phyloP scores from a whole-genome alignment of 495 filamentous ascomycete species.

The Bryoglossum gracile region DNA sequence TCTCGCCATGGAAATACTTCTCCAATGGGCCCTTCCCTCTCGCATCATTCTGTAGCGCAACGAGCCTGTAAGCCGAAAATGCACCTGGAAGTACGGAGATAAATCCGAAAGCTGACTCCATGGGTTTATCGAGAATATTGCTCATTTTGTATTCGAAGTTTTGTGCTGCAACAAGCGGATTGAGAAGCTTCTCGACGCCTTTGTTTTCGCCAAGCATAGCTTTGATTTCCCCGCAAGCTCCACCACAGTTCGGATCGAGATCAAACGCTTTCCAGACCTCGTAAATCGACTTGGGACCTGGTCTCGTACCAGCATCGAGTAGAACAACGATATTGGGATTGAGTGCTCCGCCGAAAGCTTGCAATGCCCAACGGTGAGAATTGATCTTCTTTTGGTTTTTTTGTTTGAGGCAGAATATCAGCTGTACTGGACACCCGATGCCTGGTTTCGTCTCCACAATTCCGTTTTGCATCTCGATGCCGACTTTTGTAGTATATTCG shows the following conservation, averaged over 20 bases:
- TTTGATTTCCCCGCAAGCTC: constrained; percentile 37
- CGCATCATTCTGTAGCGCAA: constrained; percentile 24
- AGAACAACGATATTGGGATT: constrained; percentile 34
- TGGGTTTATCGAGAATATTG: constrained; percentile 35
- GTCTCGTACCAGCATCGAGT: constrained; percentile 35
- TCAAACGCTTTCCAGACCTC: constrained; percentile 35
- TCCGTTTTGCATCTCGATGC: constrained; percentile 28
- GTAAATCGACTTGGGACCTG: constrained; percentile 30
- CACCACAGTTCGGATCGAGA: constrained; percentile 32
- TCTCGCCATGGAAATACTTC: constrained; percentile 36
- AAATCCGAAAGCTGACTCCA: constrained; percentile 36
- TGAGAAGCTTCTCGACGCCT: constrained; percentile 28
- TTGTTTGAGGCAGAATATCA: constrained; percentile 36
- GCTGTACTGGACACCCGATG: constrained; percentile 28
- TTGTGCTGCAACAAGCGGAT: constrained; percentile 33
- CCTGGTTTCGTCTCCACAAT: constrained; percentile 20
- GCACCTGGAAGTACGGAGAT: constrained; percentile 36
- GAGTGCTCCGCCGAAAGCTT: constrained; percentile 33
- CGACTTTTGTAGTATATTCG: constrained; percentile 34
- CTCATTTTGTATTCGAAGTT: constrained; percentile 40
- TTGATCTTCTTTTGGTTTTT: constrained; percentile 39
- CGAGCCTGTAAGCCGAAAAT: constrained; percentile 35
- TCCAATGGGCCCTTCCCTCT: constrained; percentile 33
- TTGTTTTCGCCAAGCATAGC: constrained; percentile 33
- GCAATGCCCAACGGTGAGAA: constrained; percentile 36